Evolutionary conservation across 257 asterid genomes (phyloP).

Genomic region (Rubia yunnanensis): DNA sequence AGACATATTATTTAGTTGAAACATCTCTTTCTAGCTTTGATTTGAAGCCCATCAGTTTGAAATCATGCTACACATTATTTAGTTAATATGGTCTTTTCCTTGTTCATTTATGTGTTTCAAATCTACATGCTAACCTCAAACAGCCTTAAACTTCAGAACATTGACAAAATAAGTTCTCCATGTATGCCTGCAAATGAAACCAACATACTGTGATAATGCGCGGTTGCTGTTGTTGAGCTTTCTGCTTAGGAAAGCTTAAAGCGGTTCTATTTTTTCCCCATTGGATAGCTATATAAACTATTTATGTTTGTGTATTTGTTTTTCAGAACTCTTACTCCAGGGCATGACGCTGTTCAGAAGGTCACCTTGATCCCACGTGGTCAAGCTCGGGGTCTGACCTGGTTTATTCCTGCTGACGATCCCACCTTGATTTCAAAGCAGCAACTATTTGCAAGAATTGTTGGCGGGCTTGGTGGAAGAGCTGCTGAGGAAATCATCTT

Average conservation of each 20-base stretch:
- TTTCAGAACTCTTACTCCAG: slow-evolving; percentile 89
- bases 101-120: slow-evolving; percentile 4
- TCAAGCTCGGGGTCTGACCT: slow-evolving; percentile 95
- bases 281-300: background rate
- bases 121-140: background rate
- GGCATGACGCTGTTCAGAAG: slow-evolving; percentile 95
- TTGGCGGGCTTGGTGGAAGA: slow-evolving; percentile 98
- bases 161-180: background rate
- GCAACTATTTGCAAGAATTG: slow-evolving; percentile 91
- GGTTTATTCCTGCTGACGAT: slow-evolving; percentile 97
- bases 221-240: background rate
- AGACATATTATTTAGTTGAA: no score
- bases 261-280: background rate
- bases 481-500: slow-evolving; percentile 96
- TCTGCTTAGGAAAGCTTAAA: background rate
- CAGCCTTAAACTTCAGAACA: background rate
- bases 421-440: slow-evolving; percentile 97
- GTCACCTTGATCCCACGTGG: slow-evolving; percentile 95
- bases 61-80: background rate
- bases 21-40: background rate
- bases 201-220: background rate
- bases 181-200: background rate
- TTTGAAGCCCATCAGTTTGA: background rate
- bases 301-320: slow-evolving; percentile 7
- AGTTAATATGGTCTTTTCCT: background rate